Base-by-base conservation (phyloP, 257 asterid species). In the Ajuga chamaepitys region DNA sequence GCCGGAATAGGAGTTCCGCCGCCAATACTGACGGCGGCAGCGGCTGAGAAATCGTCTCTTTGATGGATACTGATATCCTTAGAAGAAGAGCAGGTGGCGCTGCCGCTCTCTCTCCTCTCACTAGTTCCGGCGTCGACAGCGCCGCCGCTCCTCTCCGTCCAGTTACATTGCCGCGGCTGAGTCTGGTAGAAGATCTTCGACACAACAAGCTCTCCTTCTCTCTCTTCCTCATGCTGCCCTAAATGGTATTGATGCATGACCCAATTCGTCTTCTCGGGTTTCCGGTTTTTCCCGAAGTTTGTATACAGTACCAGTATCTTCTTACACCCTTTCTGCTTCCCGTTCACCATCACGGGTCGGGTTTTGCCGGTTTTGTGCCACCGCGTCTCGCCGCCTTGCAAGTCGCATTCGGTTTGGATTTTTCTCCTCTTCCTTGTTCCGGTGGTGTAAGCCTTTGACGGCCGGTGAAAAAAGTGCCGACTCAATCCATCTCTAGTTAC, bases 281-380 rank as follows among this genome's bases (percentile, higher is more conserved):
- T 94, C 12, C 99, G 76, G 26, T 94, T 90, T 44, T 94, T 94
- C 2, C 99, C 98, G n/a, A 94, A 94, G 58, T 94, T 94, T 6
- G 99, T 94, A 82, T 94, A 94, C 41, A 94, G 42, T 1, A 94
- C 99, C 35, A 94, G 67, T 44, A 94, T 94, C 37, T 94, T 94
- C 88, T 94, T 94, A 83, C 98, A 94, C 6, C 99, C 99, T 45
- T 88, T 94, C 41, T 94, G 99, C 77, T 86, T 86, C 7, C 98
- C 95, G 56, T 81, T 82, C 1, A 61, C 85, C 98, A 94, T 83
- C 5, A 94, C 99, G 4, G 99, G 99, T 47, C 99, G 70, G 12
- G 99, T 94, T 62, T 90, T 94, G 9, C 99, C 99, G 0, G 99
- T 94, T 79, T 94, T 94, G 85, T 94, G 99, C 99, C 99, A 94